phyloP scores from a whole-genome alignment of 1,284 basidiomycete species.

The Neonothopanus nambi region DNA sequence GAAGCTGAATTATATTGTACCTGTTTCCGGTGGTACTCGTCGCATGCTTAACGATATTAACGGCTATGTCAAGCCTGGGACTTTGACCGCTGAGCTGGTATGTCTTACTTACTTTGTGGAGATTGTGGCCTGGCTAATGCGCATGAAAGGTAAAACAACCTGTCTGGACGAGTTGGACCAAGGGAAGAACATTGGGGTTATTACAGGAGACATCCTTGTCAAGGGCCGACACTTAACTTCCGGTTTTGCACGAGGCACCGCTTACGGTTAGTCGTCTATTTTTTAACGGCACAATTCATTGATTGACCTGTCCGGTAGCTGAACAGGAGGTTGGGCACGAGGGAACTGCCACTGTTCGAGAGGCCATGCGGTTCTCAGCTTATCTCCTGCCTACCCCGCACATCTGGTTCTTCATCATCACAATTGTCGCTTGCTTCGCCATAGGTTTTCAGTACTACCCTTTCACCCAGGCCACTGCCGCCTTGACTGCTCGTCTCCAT shows the following conservation, averaged over 20 bases:
- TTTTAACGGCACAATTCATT: constrained; percentile 31
- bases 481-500: constrained; percentile 69
- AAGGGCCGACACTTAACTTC: constrained; percentile 73
- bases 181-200: constrained; percentile 84
- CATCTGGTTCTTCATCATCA: constrained; percentile 86
- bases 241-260: constrained; percentile 79
- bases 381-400: constrained; percentile 79
- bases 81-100: constrained; percentile 69
- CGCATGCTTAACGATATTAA: constrained; percentile 83
- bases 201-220: constrained; percentile 80
- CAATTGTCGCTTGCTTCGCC: constrained; percentile 63
- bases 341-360: constrained; percentile 82
- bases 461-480: constrained; percentile 68
- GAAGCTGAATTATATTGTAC: constrained; percentile 71
- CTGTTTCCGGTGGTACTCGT: constrained; percentile 66
- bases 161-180: constrained; percentile 88
- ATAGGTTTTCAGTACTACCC: constrained; percentile 70
- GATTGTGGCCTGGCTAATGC: constrained; percentile 19
- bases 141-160: constrained; percentile 69
- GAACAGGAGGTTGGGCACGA: constrained; percentile 91
- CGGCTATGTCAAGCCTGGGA: constrained; percentile 89
- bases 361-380: constrained; percentile 89
- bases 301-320: constrained; percentile 49
- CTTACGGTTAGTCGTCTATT: constrained; percentile 55
- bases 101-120: constrained; percentile 9